phyloP scores from a whole-genome alignment of 2,329 filamentous ascomycete genomes.

The Aureobasidium sp. region DNA sequence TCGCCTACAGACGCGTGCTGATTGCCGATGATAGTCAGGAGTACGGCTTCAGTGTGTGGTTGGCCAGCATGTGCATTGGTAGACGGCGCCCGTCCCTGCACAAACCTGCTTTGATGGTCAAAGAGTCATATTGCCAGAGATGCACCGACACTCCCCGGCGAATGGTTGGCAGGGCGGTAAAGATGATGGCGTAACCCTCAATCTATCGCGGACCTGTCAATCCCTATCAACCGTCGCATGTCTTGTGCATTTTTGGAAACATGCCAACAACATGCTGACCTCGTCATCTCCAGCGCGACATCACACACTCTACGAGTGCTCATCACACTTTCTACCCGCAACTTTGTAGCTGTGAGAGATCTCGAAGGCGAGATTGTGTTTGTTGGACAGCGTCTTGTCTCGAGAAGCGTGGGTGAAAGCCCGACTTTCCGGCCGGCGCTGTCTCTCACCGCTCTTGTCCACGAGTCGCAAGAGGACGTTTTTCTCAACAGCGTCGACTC shows the following conservation, averaged over 20 bases:
- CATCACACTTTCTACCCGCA: conserved; percentile 11
- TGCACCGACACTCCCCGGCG: conserved; percentile 12
- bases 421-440: background rate
- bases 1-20: conserved; percentile 14
- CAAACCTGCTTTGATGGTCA: conserved; percentile 14
- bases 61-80: conserved; percentile 16
- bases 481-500: background rate
- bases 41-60: conserved; percentile 11
- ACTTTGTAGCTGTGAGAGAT: background rate
- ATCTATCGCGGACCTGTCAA: conserved; percentile 16
- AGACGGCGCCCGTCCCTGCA: conserved; percentile 9
- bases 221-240: background rate
- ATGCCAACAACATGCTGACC: conserved; percentile 1
- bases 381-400: background rate
- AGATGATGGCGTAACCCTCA: conserved; percentile 7
- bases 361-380: background rate
- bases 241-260: conserved; percentile 13
- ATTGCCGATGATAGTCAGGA: conserved; percentile 11
- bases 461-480: background rate
- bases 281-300: conserved; percentile 8
- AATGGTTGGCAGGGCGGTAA: conserved; percentile 11
- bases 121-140: conserved; percentile 10
- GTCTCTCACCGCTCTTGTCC: conserved; percentile 7
- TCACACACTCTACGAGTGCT: background rate
- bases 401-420: background rate